Base-by-base conservation (phyloP, 345 rosid species). In the Excoecaria cochinchinensis region DNA sequence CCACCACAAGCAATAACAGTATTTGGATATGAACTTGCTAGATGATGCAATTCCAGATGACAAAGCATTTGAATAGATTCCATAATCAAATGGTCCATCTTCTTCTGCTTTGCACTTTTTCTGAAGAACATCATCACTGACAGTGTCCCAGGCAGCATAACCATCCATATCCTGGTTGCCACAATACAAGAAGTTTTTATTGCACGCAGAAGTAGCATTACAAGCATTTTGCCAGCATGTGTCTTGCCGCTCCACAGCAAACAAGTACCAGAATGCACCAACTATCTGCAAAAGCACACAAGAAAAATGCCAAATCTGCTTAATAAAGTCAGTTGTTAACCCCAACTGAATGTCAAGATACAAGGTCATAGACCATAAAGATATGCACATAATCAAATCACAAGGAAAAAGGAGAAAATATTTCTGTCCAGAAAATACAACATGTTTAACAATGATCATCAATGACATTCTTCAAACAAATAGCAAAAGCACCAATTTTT, bases 1-100 rank as follows among this genome's bases (percentile, higher is more conserved):
- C 99, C 98, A 95, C 99, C 99, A 95, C 70, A 93, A 86, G 81
- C 97, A 95, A 74, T 87, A 95, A 78, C 89, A 90, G 77, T 85
- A 95, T 60, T 95, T 95, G 0, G 98, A 76, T 46, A 93, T 71
- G 80, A 95, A 95, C n/a, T 88, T 85, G 75, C 77, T 81, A 22
- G 97, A 90, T n/a, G 97, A 85, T 72, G 90, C 91, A 77, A 93
- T 79, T 7, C 84, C 89, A 61, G 97, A 93, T 36, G 94, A 78
- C 67, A 95, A 69, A n/a, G 96, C 98, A 15, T 85, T 79, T 22
- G 70, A 38, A 76, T 66, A 95, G 78, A 95, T 95, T 67, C 98
- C 98, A 62, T 80, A 95, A 74, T 93, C 88, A 84, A 95, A 95
- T 46, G 85, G 79, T 39, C 86, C 85, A 59, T 83, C 86, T 6